phyloP scores from a whole-genome alignment of 2,329 filamentous ascomycete species.

The Aspergillus sp. region DNA sequence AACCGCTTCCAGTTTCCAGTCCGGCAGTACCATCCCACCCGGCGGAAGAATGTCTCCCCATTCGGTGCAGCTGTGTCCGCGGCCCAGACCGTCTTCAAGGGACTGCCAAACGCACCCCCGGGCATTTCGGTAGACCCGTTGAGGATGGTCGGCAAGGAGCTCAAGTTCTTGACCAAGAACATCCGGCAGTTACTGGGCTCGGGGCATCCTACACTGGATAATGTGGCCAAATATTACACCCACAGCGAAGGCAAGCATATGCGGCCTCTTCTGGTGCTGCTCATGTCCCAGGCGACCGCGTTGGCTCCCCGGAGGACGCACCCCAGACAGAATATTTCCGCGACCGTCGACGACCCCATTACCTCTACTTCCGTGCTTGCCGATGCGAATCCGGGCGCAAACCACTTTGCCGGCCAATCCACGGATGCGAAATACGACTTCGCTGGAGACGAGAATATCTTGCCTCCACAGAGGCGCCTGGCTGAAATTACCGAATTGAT shows the following conservation, averaged over 20 bases:
- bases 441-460: conserved; percentile 51
- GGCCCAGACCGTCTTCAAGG: conserved; percentile 42
- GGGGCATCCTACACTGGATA: conserved; percentile 87
- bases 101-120: conserved; percentile 29
- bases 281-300: conserved; percentile 93
- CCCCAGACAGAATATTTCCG: conserved; percentile 22
- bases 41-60: conserved; percentile 31
- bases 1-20: conserved; percentile 16
- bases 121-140: conserved; percentile 77
- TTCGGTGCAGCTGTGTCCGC: conserved; percentile 41
- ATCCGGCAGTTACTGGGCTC: conserved; percentile 89
- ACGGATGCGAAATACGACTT: conserved; percentile 27
- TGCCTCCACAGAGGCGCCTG: conserved; percentile 84
- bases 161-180: conserved; percentile 91
- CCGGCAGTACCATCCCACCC: conserved; percentile 32
- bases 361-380: conserved; percentile 55
- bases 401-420: conserved; percentile 44
- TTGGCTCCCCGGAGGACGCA: conserved; percentile 56
- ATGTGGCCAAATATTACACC: conserved; percentile 96
- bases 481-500: conserved; percentile 97
- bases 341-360: conserved; percentile 51
- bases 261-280: conserved; percentile 81
- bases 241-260: conserved; percentile 95
- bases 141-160: conserved; percentile 84
- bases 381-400: conserved; percentile 67